Conservation (phyloP, 2,329 filamentous ascomycete species). For the Sporothrix inflata region DNA sequence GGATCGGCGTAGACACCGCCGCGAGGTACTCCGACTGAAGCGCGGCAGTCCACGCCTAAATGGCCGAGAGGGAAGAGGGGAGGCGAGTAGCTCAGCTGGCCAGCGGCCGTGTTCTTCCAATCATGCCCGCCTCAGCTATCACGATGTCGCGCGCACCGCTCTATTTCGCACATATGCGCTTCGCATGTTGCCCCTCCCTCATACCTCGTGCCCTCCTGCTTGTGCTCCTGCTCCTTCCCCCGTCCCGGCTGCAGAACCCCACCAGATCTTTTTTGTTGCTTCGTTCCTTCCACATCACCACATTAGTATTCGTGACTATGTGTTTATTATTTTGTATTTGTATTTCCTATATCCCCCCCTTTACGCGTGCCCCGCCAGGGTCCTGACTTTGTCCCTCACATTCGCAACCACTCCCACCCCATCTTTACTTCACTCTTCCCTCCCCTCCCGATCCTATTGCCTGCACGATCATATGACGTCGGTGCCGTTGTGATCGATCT, state of each 20-base stretch:
- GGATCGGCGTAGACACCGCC: conserved; percentile 12
- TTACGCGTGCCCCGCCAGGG: conserved; percentile 26
- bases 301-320: background rate
- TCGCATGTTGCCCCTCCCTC: conserved; percentile 21
- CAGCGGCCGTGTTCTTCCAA: conserved; percentile 29
- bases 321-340: conserved; percentile 14
- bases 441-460: background rate
- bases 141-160: conserved; percentile 29
- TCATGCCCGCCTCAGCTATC: conserved; percentile 30
- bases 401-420: background rate
- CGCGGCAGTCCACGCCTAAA: conserved; percentile 13
- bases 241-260: background rate
- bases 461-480: conserved; percentile 9
- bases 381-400: background rate
- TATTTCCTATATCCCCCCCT: conserved; percentile 11
- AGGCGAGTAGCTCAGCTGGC: conserved; percentile 6
- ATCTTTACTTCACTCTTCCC: background rate
- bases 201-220: conserved; percentile 20
- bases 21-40: background rate
- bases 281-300: conserved; percentile 12
- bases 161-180: conserved; percentile 23
- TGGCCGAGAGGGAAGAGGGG: background rate
- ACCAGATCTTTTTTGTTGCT: background rate
- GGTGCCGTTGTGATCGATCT: conserved; percentile 2
- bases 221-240: conserved; percentile 16